A percentile compares a stretch with the other conserved stretches of the same genome.
These are phyloP conservation scores for Golubevia sp. DNA, from an alignment of 1,284 basidiomycete genomes.

Conservation along the genomic window DNA sequence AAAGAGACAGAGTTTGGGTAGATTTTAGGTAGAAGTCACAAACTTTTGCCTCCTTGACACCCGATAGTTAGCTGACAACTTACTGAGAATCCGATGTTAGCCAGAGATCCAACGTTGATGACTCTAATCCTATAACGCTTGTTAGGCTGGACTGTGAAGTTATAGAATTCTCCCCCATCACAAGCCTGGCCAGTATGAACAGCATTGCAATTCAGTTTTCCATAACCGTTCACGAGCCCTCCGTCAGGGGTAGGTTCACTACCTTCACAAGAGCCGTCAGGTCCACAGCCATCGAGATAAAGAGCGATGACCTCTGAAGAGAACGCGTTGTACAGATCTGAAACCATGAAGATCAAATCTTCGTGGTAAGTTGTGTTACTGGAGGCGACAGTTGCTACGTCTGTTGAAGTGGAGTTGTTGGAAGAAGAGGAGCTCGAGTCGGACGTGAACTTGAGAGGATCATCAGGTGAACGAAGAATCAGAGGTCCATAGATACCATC, in stretches of 20 bases:
- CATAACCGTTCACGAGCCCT: slow-evolving; percentile 1
- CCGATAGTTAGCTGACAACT: too few relatives aligned
- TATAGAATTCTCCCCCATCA: not conserved
- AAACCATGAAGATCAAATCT: slow-evolving; percentile 33
- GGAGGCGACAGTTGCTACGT: slow-evolving; percentile 15
- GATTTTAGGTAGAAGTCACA: too few relatives aligned
- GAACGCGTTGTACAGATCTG: slow-evolving; percentile 38
- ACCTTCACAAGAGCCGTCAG: not conserved
- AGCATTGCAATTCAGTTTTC: slow-evolving; percentile 20
- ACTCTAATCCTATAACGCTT: not conserved
- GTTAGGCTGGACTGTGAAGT: slow-evolving; percentile 1
- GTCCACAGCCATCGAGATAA: slow-evolving; percentile 2
- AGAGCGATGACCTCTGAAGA: not conserved
- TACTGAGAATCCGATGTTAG: not conserved
- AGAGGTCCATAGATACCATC: slow-evolving; percentile 66
- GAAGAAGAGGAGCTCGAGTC: slow-evolving; percentile 11
- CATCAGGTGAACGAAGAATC: slow-evolving; percentile 57
- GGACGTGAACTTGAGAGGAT: slow-evolving; percentile 8
- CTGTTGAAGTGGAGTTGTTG: slow-evolving; percentile 17
- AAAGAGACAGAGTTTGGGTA: too few relatives aligned
- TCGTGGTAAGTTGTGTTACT: slow-evolving; percentile 22
- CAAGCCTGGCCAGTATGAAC: slow-evolving; percentile 1
- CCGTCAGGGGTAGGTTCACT: not conserved
- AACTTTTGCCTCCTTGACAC: too few relatives aligned
- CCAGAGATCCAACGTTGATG: slow-evolving; percentile 1